Base-by-base conservation (phyloP, 139 green algal genomes). In the Closterium sp. region DNA sequence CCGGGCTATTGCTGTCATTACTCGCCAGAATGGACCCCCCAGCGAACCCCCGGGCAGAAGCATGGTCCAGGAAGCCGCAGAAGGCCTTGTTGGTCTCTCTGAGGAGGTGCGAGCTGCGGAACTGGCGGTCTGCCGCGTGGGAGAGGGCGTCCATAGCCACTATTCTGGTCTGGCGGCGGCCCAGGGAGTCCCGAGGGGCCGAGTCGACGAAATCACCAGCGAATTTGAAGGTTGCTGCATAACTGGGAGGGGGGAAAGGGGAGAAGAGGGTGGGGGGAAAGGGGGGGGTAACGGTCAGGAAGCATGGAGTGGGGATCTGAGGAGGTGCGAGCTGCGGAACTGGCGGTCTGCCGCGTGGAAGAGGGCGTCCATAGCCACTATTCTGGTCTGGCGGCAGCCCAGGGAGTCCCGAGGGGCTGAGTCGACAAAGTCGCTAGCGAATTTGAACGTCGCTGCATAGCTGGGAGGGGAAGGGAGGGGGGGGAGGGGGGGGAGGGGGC, bases 311-410 rank as follows among this genome's bases (percentile, higher is more conserved):
- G 33, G 32, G 34, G 88, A 90, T 19, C 87, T 90, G 35, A 76
- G 55, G 12, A 76, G 55, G 16, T 76, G 25, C 16, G 55, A 76
- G 55, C 55, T 76, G 55, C 55, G 55, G 81, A 87, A 91, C 33
- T 91, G 87, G 31, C 87, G 87, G 5, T 64, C 32, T 81, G 23
- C 35, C 10, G 87, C 87, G 81, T 91, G 23, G 32, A 23, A 23
- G 25, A 93, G 87, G 33, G 90, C 90, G 25, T 93, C 90, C 25
- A 93, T 93, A n/a, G 90, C 90, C 33, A 93, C 90, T 35, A 93
- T 34, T 33, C n/a, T 19, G 87, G 86, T 93, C n/a, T 34, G 32
- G 28, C 87, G 85, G 35, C 90, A n/a, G 33, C 90, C 90, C 34
- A 93, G 81, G 23, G 33, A 30, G 30, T 93, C 90, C n/a, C 90